These are phyloP conservation scores for Emergomyces orientalis DNA, from an alignment of 2,329 filamentous ascomycete genomes.

Conservation along the genomic window DNA sequence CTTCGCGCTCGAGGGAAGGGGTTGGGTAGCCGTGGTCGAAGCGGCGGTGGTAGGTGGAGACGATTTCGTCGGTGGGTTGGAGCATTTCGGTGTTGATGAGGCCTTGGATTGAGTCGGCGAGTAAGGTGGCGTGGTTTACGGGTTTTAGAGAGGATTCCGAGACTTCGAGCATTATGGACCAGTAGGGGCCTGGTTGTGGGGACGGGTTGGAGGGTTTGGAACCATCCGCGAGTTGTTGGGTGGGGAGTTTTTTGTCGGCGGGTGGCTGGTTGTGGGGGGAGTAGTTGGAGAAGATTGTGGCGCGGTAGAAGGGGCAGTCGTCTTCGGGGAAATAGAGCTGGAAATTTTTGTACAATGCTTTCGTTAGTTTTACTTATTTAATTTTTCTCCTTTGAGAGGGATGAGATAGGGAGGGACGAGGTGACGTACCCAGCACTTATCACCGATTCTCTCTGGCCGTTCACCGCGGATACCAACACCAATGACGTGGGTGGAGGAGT, in stretches of 20 bases:
- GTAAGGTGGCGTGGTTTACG: constrained; percentile 72
- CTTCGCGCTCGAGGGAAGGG: constrained; percentile 87
- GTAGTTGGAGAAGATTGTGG: constrained; percentile 99
- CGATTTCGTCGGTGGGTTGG: constrained; percentile 80
- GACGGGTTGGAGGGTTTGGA: constrained; percentile 64
- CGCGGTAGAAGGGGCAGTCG: constrained; percentile 98
- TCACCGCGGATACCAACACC: constrained; percentile 88
- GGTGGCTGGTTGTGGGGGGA: constrained; percentile 95
- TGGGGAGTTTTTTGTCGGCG: constrained; percentile 72
- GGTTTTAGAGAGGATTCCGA: constrained; percentile 95
- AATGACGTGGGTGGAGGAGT: constrained; percentile 94
- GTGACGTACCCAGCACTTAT: constrained; percentile 86
- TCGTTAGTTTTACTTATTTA: not conserved
- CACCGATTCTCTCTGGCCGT: constrained; percentile 89
- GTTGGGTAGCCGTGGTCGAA: constrained; percentile 99
- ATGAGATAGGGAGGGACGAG: not conserved
- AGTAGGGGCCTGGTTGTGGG: constrained; percentile 78
- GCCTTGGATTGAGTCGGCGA: constrained; percentile 88
- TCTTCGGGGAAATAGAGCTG: constrained; percentile 97
- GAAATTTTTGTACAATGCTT: not conserved
- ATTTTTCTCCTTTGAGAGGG: not conserved
- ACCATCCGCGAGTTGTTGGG: constrained; percentile 75
- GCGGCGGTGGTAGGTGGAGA: constrained; percentile 94
- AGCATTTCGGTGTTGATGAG: constrained; percentile 98
- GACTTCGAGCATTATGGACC: constrained; percentile 99